phyloP scores from a whole-genome alignment of 2,329 filamentous ascomycete species.

The Celoporthe dispersa region DNA sequence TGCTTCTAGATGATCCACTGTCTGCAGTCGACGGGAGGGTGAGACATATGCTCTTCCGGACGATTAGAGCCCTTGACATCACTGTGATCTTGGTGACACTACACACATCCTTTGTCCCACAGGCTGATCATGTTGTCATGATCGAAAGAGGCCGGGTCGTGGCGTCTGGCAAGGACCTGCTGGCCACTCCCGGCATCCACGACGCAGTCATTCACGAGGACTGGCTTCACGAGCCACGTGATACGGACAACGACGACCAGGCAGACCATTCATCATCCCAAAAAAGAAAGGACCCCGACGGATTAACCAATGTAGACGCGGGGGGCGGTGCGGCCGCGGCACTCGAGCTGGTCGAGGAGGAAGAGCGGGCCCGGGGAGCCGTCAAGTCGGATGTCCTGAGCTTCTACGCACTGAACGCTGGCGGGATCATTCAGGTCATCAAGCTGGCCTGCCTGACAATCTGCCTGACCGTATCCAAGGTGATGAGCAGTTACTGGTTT shows the following conservation, averaged over 20 bases:
- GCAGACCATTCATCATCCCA: neutral
- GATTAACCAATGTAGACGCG: neutral
- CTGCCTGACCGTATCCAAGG: neutral
- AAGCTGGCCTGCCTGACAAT: neutral
- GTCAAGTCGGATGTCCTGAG: neutral
- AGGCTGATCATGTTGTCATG: conserved; percentile 15
- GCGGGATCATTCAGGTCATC: neutral
- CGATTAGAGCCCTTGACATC: neutral
- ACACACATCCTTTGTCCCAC: conserved; percentile 12
- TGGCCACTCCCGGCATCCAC: neutral
- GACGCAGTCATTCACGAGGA: conserved; percentile 11
- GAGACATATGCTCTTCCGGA: conserved; percentile 11
- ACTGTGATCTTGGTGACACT: conserved; percentile 16
- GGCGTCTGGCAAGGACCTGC: neutral
- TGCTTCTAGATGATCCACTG: conserved; percentile 18
- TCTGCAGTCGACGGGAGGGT: conserved; percentile 15
- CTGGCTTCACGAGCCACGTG: conserved; percentile 7
- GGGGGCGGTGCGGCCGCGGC: neutral
- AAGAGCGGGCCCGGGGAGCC: conserved; percentile 12
- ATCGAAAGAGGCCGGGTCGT: conserved; percentile 5
- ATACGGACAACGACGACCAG: neutral
- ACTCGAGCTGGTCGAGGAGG: conserved; percentile 4
- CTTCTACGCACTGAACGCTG: conserved; percentile 12
- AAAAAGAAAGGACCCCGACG: neutral
- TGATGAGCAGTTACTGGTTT: conserved; percentile 14